A percentile compares a stretch with the other conserved stretches of the same genome.
Conservation (phyloP, 2,329 filamentous ascomycete genomes). For the Capronia coronata region DNA sequence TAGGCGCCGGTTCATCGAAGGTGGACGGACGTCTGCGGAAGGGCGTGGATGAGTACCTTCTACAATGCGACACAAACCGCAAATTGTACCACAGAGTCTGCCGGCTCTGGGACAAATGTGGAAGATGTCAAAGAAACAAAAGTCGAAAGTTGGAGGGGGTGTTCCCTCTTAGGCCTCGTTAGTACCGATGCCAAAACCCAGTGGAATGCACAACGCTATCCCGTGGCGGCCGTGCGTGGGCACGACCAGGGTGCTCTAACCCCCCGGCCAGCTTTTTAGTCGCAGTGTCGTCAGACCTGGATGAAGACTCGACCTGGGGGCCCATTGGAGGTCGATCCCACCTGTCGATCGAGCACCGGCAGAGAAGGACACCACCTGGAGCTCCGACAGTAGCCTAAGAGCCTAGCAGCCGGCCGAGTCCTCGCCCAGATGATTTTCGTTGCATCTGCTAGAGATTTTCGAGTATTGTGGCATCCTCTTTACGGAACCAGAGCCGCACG, state of each 20-base stretch:
- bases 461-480: not conserved
- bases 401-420: not conserved
- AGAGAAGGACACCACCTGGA: not conserved
- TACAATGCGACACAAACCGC: conserved; percentile 14
- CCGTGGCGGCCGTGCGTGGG: conserved; percentile 15
- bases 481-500: not conserved
- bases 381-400: too few species aligned
- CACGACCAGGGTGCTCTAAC: conserved; percentile 13
- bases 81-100: conserved; percentile 16
- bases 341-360: conserved; percentile 17
- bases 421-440: not conserved
- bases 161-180: conserved; percentile 13
- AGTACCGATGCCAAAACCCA: conserved; percentile 16
- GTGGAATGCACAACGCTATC: conserved; percentile 19
- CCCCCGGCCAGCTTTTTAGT: conserved; percentile 2
- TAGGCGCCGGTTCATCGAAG: conserved; percentile 8
- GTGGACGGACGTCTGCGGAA: conserved; percentile 9
- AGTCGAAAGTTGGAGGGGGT: conserved; percentile 18
- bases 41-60: conserved; percentile 1
- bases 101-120: conserved; percentile 14
- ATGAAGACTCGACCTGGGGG: conserved; percentile 8
- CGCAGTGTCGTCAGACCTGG: conserved; percentile 22
- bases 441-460: not conserved
- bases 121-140: conserved; percentile 19
- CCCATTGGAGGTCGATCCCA: conserved; percentile 18